Base-by-base conservation (phyloP, 257 asterid species). In the Cinchona pubescens region DNA sequence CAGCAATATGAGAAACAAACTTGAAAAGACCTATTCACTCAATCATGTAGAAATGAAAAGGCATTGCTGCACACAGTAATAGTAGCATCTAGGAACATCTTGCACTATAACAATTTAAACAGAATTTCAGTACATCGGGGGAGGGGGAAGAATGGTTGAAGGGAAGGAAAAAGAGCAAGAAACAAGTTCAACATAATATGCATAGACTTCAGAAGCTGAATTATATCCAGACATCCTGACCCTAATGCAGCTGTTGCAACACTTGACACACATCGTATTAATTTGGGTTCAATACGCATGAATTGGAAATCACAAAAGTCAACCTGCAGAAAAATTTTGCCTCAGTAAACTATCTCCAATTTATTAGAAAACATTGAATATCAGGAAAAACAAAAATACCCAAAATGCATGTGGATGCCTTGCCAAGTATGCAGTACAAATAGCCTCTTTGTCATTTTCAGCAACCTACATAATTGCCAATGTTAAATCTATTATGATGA, bases 261-360 rank as follows among this genome's bases (percentile, higher is more conserved):
- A 11, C 99, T 98, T 2, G 96, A 88, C 48, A 92, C 94, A 68
- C 88, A 95, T 70, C 89, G 86, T 61, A 95, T 88, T 81, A 84
- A 89, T 80, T 82, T 85, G 59, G 98, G 98, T 83, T 92, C 96
- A 75, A 95, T 90, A 40, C 90, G 89, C 87, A 95, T 53, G 83
- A 95, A 92, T 69, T 90, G 91, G 87, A 95, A 95, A 81, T 95
- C 99, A 70, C 99, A 98, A 81, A 91, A 95, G 82, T 95, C 98
- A 75, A 95, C 99, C 99, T 92, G 84, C 81, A 83, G 30, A 81
- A 74, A 72, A 51, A 51, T 19, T 25, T n/a, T n/a, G 40, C 55
- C 43, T 64, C 16, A 79, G 32, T 67, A 71, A 55, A 59, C 67
- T 46, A 63, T 84, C 73, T 38, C 46, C 53, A 67, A 64, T 27